Evolutionary conservation across 495 filamentous ascomycete genomes (phyloP).

Genomic region (Usnea hakonensis): DNA sequence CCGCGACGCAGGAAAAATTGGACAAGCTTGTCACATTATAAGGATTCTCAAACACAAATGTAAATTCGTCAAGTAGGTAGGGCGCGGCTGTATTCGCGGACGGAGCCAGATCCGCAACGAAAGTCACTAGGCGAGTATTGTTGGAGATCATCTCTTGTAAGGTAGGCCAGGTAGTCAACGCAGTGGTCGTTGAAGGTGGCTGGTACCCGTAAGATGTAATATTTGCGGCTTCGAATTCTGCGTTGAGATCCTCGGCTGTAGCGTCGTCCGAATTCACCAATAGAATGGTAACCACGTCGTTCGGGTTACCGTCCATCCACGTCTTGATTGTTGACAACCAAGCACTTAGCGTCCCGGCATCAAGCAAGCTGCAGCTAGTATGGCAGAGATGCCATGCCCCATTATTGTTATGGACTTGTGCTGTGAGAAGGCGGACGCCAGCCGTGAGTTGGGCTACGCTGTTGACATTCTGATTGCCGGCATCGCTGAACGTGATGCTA

Average conservation of each 20-base stretch:
- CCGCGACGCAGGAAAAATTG: constrained; percentile 59
- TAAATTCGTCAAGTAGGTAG: constrained; percentile 68
- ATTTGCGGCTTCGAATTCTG: constrained; percentile 49
- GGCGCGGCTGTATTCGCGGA: constrained; percentile 39
- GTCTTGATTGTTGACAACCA: constrained; percentile 56
- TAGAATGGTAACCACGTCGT: constrained; percentile 70
- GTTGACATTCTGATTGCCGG: constrained; percentile 60
- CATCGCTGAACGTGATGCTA: constrained; percentile 41
- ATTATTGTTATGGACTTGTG: constrained; percentile 57
- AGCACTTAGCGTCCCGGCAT: constrained; percentile 54
- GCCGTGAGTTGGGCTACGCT: constrained; percentile 63
- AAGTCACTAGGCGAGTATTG: constrained; percentile 57
- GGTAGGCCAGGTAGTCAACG: constrained; percentile 56
- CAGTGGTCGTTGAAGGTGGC: constrained; percentile 38
- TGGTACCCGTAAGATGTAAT: constrained; percentile 56
- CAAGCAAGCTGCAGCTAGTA: constrained; percentile 52
- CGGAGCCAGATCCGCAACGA: constrained; percentile 48
- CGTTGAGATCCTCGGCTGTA: constrained; percentile 44
- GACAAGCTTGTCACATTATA: constrained; percentile 56
- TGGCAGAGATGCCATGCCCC: constrained; percentile 60
- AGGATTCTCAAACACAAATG: constrained; percentile 67
- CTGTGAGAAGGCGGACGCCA: constrained; percentile 63
- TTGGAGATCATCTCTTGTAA: constrained; percentile 56
- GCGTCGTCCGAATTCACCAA: constrained; percentile 65
- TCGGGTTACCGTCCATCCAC: constrained; percentile 61